Evolutionary conservation across 2,329 filamentous ascomycete genomes (phyloP), one percentile per base, ranked within the genome.

Genomic region (Coleophoma cylindrospora): DNA sequence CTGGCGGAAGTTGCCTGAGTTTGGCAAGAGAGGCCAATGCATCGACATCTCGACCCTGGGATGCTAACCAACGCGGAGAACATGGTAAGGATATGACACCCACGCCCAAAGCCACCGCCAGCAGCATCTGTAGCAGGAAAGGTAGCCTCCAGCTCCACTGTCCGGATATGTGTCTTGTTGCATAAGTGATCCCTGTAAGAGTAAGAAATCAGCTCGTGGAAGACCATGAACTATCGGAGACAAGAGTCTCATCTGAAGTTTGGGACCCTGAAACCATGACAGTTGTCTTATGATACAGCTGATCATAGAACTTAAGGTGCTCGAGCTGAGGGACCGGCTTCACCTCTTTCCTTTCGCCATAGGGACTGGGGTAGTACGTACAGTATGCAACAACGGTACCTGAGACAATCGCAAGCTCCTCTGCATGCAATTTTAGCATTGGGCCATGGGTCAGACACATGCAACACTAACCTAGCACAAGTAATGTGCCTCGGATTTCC

Each of bases 71-170:
- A 47, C 53, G 40, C 12, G 68, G 56, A 58, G 67, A 54, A 57
- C 75, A 80, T 0, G 79, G 79, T 13, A 80, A 67, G 43, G 74
- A 68, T 12, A 61, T 50, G 3, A 63, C 74, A 0, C 73, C 74
- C 0, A 65, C 66, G 48, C 74, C 57, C 5, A 65, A 48, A 7
- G 60, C 38, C 15, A 61, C 38, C 14, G 57, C 62, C 6, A 60
- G 61, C 15, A 64, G 40, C 27, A 64, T 58, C 43, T 63, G 56
- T 17, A 60, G 51, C 34, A 56, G 49, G 27, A 64, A 57, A 1
- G 61, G 60, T n/a, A 77, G 38, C 66, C 71, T 34, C 64, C 58
- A 43, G 59, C 56, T 4, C 52, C 52, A 55, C 40, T 57, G 47
- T 1, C 54, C 47, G 7, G 36, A 33, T 17, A 72, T 70, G 47